Base-by-base conservation (phyloP, 257 asterid genomes). In the Cynanchum wilfordii region DNA sequence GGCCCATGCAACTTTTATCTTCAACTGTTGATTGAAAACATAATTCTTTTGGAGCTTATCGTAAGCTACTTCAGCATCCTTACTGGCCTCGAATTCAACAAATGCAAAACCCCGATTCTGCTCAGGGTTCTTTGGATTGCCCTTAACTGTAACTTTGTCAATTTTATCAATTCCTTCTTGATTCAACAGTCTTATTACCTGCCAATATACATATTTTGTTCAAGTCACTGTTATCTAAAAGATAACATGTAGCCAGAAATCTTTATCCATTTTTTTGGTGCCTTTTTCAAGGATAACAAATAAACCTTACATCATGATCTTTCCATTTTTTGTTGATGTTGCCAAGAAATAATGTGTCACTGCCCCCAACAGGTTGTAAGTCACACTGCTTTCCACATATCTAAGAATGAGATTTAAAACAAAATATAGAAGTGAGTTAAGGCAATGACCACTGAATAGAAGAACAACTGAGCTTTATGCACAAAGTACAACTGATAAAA, bases 81-180 rank as follows among this genome's bases (percentile, higher is more conserved):
- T 89, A 73, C 71, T 71, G 65, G 93, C 87, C 84, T 85, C 84
- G 73, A 90, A 75, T 78, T 90, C 96, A 83, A 90, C 79, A 79
- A 87, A 87, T 68, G 92, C 90, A 71, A 90, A 89, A 68, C 96
- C 96, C 49, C 96, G 87, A 79, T 90, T 89, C 66, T 66, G 86
- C 77, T 82, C 87, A 4, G 59, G 42, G 79, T 87, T 84, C 20
- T 70, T 70, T 51, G 91, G 89, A 85, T 90, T 80, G 71, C 76
- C 77, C 82, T 83, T 85, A 64, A 87, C 80, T 40, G 84, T 83
- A 58, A 90, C 87, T 73, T 65, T 76, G 79, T 87, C 93, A 67
- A 90, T 86, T 76, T 83, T 89, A 66, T 83, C 84, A 81, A 90
- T 73, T 64, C 91, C 91, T 45, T 81, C 89, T 75, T 79, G 79